phyloP scores from a whole-genome alignment of 768 basidiomycete species.

The Tricholoma saponaceum region DNA sequence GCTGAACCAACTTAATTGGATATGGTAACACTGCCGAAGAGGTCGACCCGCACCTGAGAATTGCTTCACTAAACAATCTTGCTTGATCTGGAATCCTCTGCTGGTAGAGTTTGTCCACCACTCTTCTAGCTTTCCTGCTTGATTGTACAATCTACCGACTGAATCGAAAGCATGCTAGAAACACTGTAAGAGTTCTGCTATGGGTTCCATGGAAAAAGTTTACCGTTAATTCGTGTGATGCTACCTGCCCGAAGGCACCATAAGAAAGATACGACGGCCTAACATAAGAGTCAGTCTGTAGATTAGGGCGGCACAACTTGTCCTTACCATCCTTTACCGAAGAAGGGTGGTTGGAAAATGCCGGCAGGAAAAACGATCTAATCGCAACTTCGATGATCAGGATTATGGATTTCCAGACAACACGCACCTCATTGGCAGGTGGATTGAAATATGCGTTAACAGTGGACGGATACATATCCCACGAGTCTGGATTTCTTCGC shows the following conservation, averaged over 20 bases:
- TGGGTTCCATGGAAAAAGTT: slow-evolving; percentile 15
- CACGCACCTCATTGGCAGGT: slow-evolving; percentile 75
- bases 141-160: slow-evolving; percentile 86
- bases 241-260: slow-evolving; percentile 90
- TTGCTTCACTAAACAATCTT: slow-evolving; percentile 88
- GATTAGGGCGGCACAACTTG: not conserved
- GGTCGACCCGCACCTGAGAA: slow-evolving; percentile 58
- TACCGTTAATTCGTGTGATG: slow-evolving; percentile 89
- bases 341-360: slow-evolving; percentile 91
- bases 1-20: slow-evolving; percentile 31
- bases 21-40: slow-evolving; percentile 1
- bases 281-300: slow-evolving; percentile 3
- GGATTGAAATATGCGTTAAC: slow-evolving; percentile 91
- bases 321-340: slow-evolving; percentile 68
- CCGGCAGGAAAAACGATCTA: slow-evolving; percentile 97
- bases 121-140: slow-evolving; percentile 78
- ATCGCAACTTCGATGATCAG: not conserved
- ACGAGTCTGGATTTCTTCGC: slow-evolving; percentile 62
- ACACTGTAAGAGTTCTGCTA: not conserved
- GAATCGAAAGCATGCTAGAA: slow-evolving; percentile 86
- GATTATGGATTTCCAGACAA: not conserved
- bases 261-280: slow-evolving; percentile 91
- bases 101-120: slow-evolving; percentile 95
- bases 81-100: slow-evolving; percentile 74
- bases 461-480: slow-evolving; percentile 86